Evolutionary conservation across 441 rosid species (phyloP).

Genomic region (Gossypium aridum): DNA sequence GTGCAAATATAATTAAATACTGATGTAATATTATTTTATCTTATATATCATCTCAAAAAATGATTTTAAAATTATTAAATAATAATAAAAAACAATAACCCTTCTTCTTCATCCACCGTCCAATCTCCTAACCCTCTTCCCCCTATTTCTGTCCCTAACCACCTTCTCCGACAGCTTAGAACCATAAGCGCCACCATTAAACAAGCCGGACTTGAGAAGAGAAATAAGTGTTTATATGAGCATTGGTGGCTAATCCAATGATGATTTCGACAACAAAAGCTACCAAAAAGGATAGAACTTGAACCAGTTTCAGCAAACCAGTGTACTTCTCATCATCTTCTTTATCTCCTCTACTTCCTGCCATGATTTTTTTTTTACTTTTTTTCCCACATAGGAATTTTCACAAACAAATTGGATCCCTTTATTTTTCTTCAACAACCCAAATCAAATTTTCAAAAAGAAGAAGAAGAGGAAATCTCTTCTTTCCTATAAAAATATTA

Average conservation of each 20-base stretch:
- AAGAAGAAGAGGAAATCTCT: constrained; percentile 20
- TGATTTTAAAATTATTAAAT: too few relatives aligned
- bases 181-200: not conserved
- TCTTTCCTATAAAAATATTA: constrained; percentile 41
- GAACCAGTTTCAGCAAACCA: constrained; percentile 61
- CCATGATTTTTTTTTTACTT: constrained; percentile 14
- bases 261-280: constrained; percentile 75
- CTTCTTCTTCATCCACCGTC: too few relatives aligned
- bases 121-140: too few relatives aligned
- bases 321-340: constrained; percentile 52
- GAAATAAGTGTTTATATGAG: constrained; percentile 64
- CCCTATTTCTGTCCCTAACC: too few relatives aligned
- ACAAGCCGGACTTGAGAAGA: constrained; percentile 40
- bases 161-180: too few relatives aligned
- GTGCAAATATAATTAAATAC: too few relatives aligned
- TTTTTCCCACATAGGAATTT: not conserved
- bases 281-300: constrained; percentile 60
- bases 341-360: constrained; percentile 48
- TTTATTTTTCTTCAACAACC: not conserved
- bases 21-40: too few relatives aligned
- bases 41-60: too few relatives aligned
- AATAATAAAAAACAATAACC: too few relatives aligned
- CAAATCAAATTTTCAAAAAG: not conserved
- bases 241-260: constrained; percentile 59
- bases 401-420: not conserved